These are phyloP conservation scores for Balamuthia mandrillaris DNA, from an alignment of 208 protist genomes.

Conservation along the genomic window DNA sequence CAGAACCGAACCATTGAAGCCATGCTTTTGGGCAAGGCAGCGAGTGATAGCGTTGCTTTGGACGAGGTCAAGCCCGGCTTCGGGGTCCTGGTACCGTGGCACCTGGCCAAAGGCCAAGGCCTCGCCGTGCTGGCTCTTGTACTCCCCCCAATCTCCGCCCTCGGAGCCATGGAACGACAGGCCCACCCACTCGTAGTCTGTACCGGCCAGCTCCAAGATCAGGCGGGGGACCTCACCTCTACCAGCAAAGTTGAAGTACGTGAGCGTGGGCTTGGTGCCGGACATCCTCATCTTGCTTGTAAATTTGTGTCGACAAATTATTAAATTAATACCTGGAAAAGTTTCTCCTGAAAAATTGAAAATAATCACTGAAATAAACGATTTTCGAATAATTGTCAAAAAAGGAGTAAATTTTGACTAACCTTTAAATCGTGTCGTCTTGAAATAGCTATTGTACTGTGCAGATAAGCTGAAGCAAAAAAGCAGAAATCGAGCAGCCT, in stretches of 20 bases:
- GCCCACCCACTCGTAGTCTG: constrained; percentile 25
- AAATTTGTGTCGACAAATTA: no score
- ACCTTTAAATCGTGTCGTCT: no score
- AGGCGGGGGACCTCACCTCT: background rate
- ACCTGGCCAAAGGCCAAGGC: background rate
- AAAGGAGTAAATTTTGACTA: no score
- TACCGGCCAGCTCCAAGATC: background rate
- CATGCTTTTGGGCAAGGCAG: constrained; percentile 5
- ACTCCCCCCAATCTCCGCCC: background rate
- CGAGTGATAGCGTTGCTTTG: background rate
- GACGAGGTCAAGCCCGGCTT: background rate
- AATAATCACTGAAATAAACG: no score
- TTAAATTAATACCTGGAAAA: no score
- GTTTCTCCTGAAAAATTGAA: no score
- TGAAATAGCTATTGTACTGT: no score
- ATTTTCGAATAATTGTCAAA: no score
- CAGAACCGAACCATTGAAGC: constrained; percentile 15
- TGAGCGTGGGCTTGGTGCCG: constrained; percentile 22
- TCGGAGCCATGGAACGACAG: background rate
- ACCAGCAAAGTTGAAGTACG: background rate
- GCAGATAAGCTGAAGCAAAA: no score
- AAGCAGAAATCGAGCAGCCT: no score
- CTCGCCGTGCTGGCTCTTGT: background rate
- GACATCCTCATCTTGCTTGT: background rate
- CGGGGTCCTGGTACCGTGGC: background rate